Base-by-base conservation (phyloP, 441 rosid species). In the Populus hybrid region DNA sequence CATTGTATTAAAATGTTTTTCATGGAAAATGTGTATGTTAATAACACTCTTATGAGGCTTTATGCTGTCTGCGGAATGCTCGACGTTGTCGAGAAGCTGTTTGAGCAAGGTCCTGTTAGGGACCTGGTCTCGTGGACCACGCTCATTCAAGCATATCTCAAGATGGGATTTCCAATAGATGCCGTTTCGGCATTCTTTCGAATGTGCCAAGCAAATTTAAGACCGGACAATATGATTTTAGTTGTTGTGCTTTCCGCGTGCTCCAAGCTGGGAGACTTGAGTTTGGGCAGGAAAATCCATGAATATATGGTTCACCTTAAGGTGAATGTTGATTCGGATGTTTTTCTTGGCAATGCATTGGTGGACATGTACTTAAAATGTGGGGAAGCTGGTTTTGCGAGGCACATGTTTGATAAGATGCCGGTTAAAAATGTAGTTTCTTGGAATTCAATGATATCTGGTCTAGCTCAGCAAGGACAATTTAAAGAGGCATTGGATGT, bases 371-470 rank as follows among this genome's bases (percentile, higher is more conserved):
- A 68, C 40, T 34, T 32, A 9, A 68, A 68, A 68, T 68, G 71
- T 32, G 42, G 71, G 3, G 16, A 68, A 32, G 21, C 71, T 14
- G 21, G 16, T n/a, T 30, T 16, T 12, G 71, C 71, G 2, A 12
- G 38, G 1, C 8, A 30, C 16, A 18, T 68, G 18, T 68, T 68
- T 34, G 23, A 68, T 32, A 32, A 32, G 42, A 68, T 32, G 71
- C 71, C 42, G 3, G 21, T 68, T 14, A 34, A 32, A 8, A 34
- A 68, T 16, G 23, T 34, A 18, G 40, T 68, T 68, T 68, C 71
- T 12, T 68, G 71, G 71, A 68, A 34, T 32, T 68, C 71, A 28
- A 68, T 68, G 71, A 34, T 68, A 12, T 35, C 71, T 68, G 71
- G 71, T 11, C 40, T 30, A 3, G 71, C 40, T 32, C 71, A 34